Base-by-base conservation (phyloP, 2,329 filamentous ascomycete genomes). In the Claviceps sp. region DNA sequence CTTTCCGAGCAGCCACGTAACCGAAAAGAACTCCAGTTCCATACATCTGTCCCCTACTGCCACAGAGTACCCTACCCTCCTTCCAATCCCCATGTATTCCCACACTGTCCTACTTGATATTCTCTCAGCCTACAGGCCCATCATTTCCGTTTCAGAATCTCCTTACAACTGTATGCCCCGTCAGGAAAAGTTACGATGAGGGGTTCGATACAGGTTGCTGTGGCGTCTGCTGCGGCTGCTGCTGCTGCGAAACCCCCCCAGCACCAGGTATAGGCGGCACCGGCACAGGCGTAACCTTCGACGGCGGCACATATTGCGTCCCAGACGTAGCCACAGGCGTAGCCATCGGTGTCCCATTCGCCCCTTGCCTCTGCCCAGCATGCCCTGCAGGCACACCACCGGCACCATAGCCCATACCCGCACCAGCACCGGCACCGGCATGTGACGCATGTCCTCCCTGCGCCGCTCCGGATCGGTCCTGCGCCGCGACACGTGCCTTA, bases 401-500 rank as follows among this genome's bases (percentile, higher is more conserved):
- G 11, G 52, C 58, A 4, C 63, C 64, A 8, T 69, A 56, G 0
- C 69, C 67, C 19, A 70, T 34, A 16, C 6, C 3, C 24, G 14
- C 22, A 26, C 24, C 42, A 13, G 24, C 16, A 16, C 43, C 43
- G 7, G 30, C 8, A 14, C 41, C 41, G 1, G 26, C 41, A 43
- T n/a, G n/a, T n/a, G n/a, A n/a, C n/a, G n/a, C n/a, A n/a, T 16
- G 42, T 19, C 42, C 42, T 16, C 30, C 30, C 30, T 67, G 19
- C 67, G 67, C n/a, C 62, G 22, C 67, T 67, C 30, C 69, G 65
- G 55, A 72, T 69, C 49, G 65, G 55, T 73, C 70, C 49, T 73
- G 70, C 0, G 72, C 71, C 16, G 71, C 71, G 14, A 71, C 69
- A 26, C 73, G 64, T 3, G 72, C 73, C 51, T 73, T 72, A 7